A percentile compares a stretch with the other conserved stretches of the same genome.
phyloP scores from a whole-genome alignment of 2,329 filamentous ascomycete species.

The Sporothrix schenckii region DNA sequence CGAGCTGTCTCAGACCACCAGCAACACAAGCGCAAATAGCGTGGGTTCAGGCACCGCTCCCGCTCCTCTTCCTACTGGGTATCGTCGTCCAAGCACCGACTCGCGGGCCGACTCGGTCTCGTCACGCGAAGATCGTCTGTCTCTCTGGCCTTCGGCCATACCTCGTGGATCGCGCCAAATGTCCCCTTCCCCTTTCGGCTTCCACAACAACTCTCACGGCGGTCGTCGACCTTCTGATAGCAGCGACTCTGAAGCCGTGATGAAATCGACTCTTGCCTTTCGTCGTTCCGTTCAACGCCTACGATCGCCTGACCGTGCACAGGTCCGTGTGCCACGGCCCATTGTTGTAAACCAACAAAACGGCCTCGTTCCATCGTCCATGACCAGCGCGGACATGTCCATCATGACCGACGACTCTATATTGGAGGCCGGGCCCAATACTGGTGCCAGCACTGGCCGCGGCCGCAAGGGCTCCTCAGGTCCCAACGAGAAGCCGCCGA shows the following conservation, averaged over 20 bases:
- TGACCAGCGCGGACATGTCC: slow-evolving; percentile 61
- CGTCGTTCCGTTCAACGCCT: slow-evolving; percentile 59
- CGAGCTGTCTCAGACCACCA: slow-evolving; percentile 55
- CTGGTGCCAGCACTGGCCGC: slow-evolving; percentile 36
- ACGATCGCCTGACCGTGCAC: slow-evolving; percentile 48
- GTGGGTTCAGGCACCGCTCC: background rate
- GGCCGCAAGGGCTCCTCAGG: slow-evolving; percentile 36
- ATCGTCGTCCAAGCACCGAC: slow-evolving; percentile 49
- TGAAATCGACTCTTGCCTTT: slow-evolving; percentile 58
- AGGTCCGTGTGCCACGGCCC: slow-evolving; percentile 56
- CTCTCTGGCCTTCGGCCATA: slow-evolving; percentile 59
- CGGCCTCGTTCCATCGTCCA: slow-evolving; percentile 51
- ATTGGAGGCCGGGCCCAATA: slow-evolving; percentile 47
- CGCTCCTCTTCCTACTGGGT: background rate
- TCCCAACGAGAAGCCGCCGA: background rate
- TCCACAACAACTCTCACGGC: slow-evolving; percentile 39
- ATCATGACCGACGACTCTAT: slow-evolving; percentile 61
- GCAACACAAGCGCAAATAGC: slow-evolving; percentile 47
- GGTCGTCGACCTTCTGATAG: slow-evolving; percentile 56
- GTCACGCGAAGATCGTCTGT: slow-evolving; percentile 49
- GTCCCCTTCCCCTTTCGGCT: slow-evolving; percentile 33
- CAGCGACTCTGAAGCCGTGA: slow-evolving; percentile 57
- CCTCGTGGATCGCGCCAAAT: slow-evolving; percentile 44
- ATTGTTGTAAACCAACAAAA: slow-evolving; percentile 49
- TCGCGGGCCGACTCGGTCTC: slow-evolving; percentile 48